Evolutionary conservation across 202 grass and related monocot species (phyloP).

Genomic region (Carex arenaria): DNA sequence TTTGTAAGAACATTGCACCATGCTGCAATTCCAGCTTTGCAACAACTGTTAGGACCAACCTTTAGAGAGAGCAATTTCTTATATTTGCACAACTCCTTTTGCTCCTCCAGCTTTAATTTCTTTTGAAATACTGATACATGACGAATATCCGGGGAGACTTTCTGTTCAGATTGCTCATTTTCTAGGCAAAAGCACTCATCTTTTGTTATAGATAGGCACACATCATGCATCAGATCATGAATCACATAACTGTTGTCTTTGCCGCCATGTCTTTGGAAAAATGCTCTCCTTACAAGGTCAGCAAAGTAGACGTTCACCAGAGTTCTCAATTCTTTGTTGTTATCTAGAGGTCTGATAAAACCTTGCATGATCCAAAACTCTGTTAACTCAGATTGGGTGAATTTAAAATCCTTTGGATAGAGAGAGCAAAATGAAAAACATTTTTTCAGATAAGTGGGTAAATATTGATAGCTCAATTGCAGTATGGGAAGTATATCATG

Average conservation of each 20-base stretch:
- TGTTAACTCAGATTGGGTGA: background rate
- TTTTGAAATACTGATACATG: slow-evolving; percentile 7
- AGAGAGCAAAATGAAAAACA: slow-evolving; percentile 7
- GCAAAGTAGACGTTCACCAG: too few species aligned
- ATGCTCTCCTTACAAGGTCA: too few species aligned
- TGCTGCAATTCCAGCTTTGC: too few species aligned
- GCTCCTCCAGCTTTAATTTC: background rate
- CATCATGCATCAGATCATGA: too few species aligned
- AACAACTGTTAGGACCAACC: background rate
- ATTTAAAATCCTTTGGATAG: slow-evolving; percentile 16
- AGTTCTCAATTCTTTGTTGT: too few species aligned
- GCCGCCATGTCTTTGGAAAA: background rate
- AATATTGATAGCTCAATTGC: slow-evolving; percentile 19
- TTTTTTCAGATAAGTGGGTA: slow-evolving; percentile 1
- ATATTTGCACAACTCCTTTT: background rate
- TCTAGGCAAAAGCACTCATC: slow-evolving; percentile 26
- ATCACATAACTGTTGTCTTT: background rate
- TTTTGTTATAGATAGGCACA: slow-evolving; percentile 2
- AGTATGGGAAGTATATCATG: slow-evolving; percentile 16
- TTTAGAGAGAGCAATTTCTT: background rate
- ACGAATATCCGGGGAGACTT: background rate
- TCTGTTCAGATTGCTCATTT: background rate
- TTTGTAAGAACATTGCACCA: too few species aligned
- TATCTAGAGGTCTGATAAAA: too few species aligned
- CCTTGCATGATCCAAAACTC: slow-evolving; percentile 10